Conservation (phyloP, 192 early-diverging fungal species). For the Rhizoclosmatium sp. region DNA sequence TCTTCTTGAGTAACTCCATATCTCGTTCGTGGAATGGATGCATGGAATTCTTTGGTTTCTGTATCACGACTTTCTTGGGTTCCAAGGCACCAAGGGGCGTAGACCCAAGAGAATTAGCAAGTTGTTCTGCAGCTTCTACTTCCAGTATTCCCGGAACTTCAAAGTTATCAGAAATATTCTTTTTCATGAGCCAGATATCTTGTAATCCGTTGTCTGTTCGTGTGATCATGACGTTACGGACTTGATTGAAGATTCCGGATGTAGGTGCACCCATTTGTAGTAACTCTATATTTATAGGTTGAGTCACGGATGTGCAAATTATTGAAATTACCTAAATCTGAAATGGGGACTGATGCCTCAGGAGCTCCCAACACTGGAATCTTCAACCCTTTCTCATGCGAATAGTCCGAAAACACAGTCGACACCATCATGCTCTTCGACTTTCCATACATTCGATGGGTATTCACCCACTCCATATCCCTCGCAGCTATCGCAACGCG, state of each 20-base stretch:
- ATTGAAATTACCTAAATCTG: conserved; percentile 14
- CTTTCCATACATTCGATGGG: not conserved
- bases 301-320: not conserved
- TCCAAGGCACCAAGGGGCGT: conserved; percentile 4
- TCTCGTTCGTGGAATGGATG: conserved; percentile 44
- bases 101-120: not conserved
- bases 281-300: not conserved
- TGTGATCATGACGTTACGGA: conserved; percentile 24
- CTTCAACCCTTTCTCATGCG: conserved; percentile 1
- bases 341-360: not conserved
- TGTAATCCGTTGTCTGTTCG: conserved; percentile 40
- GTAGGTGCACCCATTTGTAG: conserved; percentile 23
- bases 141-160: conserved; percentile 43
- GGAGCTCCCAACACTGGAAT: conserved; percentile 9
- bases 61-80: not conserved
- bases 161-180: conserved; percentile 30
- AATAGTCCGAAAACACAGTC: conserved; percentile 29
- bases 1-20: conserved; percentile 28
- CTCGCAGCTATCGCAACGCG: not conserved
- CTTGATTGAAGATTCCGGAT: conserved; percentile 35
- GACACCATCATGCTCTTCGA: conserved; percentile 31
- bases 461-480: conserved; percentile 11
- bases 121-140: conserved; percentile 10
- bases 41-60: conserved; percentile 42
- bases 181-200: conserved; percentile 33